Evolutionary conservation across 306 rosid genomes (phyloP).

Genomic region (Senna siamea): DNA sequence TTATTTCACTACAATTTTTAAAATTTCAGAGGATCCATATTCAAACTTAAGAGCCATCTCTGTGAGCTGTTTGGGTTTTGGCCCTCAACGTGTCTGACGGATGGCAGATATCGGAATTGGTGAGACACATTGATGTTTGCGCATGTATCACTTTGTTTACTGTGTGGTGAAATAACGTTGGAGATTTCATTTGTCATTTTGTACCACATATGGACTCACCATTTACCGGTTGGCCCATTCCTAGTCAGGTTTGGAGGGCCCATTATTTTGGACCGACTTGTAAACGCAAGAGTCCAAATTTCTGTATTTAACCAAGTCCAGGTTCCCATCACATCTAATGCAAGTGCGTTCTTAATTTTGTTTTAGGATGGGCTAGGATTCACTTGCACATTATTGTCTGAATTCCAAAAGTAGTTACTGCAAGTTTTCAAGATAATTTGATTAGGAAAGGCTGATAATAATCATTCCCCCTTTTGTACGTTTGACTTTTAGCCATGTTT

Average conservation of each 20-base stretch:
- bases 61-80: slow-evolving; percentile 15
- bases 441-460: neutral
- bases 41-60: too few relatives aligned
- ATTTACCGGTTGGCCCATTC: neutral
- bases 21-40: too few relatives aligned
- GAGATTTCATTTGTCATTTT: slow-evolving; percentile 53
- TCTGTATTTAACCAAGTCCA: neutral
- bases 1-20: too few relatives aligned
- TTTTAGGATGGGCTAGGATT: slow-evolving; percentile 14
- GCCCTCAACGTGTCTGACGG: slow-evolving; percentile 29
- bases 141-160: slow-evolving; percentile 31
- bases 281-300: neutral
- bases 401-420: slow-evolving; percentile 11
- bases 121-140: slow-evolving; percentile 46
- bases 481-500: neutral
- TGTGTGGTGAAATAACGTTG: neutral
- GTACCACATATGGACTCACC: slow-evolving; percentile 40
- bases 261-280: slow-evolving; percentile 22
- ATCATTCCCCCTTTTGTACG: neutral
- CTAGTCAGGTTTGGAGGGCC: slow-evolving; percentile 27
- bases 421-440: neutral
- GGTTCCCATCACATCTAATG: too few relatives aligned
- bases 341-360: neutral
- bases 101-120: slow-evolving; percentile 45
- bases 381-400: slow-evolving; percentile 12